Evolutionary conservation across 192 early-diverging fungal genomes (phyloP).

Genomic region (Martensiomyces pterosporus): DNA sequence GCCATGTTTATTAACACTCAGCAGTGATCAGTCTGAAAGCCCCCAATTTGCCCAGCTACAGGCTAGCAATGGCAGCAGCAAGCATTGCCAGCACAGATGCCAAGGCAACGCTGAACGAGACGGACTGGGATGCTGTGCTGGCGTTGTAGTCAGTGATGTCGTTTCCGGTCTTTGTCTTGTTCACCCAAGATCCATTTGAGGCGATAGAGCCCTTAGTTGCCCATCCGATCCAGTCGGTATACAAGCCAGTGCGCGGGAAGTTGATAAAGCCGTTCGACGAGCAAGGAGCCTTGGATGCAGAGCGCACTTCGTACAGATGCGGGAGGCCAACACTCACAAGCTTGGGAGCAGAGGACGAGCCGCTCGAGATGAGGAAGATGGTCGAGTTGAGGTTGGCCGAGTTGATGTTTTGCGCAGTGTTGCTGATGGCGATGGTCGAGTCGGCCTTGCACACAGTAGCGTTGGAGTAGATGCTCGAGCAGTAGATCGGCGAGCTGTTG

Average conservation of each 20-base stretch:
- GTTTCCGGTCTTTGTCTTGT: conserved; percentile 20
- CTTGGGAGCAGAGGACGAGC: conserved; percentile 25
- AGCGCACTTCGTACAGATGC: conserved; percentile 31
- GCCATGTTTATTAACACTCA: neutral
- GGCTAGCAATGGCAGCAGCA: neutral
- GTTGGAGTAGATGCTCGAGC: conserved; percentile 43
- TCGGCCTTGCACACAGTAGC: conserved; percentile 31
- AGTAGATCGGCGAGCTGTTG: conserved; percentile 37
- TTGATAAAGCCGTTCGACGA: conserved; percentile 41
- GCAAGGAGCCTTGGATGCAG: conserved; percentile 19
- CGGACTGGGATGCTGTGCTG: too few species aligned
- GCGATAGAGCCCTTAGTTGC: conserved; percentile 33
- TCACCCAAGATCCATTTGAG: conserved; percentile 35
- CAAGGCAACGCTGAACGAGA: too few species aligned
- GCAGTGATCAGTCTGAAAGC: too few species aligned
- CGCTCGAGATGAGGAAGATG: conserved; percentile 25
- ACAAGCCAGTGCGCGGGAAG: conserved; percentile 40
- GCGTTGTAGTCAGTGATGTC: conserved; percentile 23
- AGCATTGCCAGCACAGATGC: conserved; percentile 5
- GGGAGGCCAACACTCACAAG: conserved; percentile 36
- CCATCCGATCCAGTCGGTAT: conserved; percentile 50
- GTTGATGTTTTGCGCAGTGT: conserved; percentile 9
- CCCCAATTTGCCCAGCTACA: neutral
- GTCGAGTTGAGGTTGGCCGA: conserved; percentile 48
- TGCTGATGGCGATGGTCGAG: conserved; percentile 30